These are phyloP conservation scores for Blastobotrys apis DNA, from an alignment of 1,139 yeast species.

Conservation along the genomic window DNA sequence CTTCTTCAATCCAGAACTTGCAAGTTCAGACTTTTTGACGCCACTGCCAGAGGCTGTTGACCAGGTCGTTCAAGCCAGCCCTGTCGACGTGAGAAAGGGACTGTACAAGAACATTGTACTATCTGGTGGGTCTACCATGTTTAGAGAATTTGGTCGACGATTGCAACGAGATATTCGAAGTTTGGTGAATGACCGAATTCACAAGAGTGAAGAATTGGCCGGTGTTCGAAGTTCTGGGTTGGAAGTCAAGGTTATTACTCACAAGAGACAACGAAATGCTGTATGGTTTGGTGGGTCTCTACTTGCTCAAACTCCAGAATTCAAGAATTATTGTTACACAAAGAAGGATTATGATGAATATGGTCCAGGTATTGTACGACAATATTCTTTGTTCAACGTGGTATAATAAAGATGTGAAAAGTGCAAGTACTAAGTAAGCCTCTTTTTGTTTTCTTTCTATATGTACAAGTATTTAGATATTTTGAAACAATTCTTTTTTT, in stretches of 20 bases:
- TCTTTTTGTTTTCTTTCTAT: neutral
- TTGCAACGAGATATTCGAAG: slow-evolving; percentile 89
- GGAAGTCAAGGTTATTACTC: slow-evolving; percentile 94
- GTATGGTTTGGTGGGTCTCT: slow-evolving; percentile 99
- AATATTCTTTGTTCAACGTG: slow-evolving; percentile 88
- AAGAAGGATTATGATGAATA: slow-evolving; percentile 96
- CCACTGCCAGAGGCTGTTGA: slow-evolving; percentile 96
- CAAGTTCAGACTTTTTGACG: slow-evolving; percentile 88
- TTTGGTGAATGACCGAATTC: slow-evolving; percentile 85
- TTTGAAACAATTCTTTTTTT: neutral
- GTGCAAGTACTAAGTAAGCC: no score
- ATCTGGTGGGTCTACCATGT: slow-evolving; percentile 94
- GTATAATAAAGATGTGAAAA: no score
- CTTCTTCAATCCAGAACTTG: slow-evolving; percentile 96
- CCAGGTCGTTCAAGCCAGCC: slow-evolving; percentile 89
- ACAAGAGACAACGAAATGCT: slow-evolving; percentile 95
- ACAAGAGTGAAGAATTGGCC: slow-evolving; percentile 69
- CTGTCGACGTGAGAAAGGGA: slow-evolving; percentile 97
- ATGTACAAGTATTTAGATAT: slow-evolving; percentile 6
- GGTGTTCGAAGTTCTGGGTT: slow-evolving; percentile 86
- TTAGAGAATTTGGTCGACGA: slow-evolving; percentile 95
- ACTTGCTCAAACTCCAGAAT: slow-evolving; percentile 95
- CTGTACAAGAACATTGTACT: slow-evolving; percentile 89
- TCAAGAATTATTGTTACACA: slow-evolving; percentile 93
- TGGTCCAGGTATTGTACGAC: slow-evolving; percentile 96